These are phyloP conservation scores for Leccinum subgranulosum DNA, from an alignment of 768 basidiomycete species.

Conservation along the genomic window DNA sequence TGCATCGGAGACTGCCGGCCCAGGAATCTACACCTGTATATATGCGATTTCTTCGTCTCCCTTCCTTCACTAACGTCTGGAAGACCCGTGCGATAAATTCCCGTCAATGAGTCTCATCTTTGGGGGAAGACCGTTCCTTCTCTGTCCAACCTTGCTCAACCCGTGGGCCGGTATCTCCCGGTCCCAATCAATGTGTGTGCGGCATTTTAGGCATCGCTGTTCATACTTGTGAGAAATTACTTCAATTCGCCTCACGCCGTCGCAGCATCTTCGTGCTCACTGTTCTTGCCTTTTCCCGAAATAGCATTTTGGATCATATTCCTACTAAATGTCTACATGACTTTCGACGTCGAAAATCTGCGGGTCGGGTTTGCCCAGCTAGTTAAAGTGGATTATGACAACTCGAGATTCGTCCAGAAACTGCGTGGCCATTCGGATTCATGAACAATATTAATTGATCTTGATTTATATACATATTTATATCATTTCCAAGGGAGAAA, in stretches of 20 bases:
- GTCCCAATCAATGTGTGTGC: not conserved
- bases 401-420: too few species aligned
- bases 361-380: not conserved
- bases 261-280: not conserved
- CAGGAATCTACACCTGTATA: conserved; percentile 33
- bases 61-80: not conserved
- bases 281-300: not conserved
- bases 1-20: conserved; percentile 12
- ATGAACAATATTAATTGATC: too few species aligned
- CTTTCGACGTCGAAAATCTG: not conserved
- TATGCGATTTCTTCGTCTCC: not conserved
- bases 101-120: not conserved
- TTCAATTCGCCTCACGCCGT: not conserved
- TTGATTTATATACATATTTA: too few species aligned
- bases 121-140: not conserved
- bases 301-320: not conserved
- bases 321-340: not conserved
- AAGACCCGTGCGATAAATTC: not conserved
- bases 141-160: not conserved
- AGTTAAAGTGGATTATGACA: too few species aligned
- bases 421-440: too few species aligned
- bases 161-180: not conserved
- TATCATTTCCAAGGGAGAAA: too few species aligned
- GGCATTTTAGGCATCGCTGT: not conserved
- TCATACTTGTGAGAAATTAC: not conserved